Percentiles rank a stretch among this genome's conserved stretches.
Evolutionary conservation across 768 basidiomycete species (phyloP).

Genomic region (Solioccasus polychromus): DNA sequence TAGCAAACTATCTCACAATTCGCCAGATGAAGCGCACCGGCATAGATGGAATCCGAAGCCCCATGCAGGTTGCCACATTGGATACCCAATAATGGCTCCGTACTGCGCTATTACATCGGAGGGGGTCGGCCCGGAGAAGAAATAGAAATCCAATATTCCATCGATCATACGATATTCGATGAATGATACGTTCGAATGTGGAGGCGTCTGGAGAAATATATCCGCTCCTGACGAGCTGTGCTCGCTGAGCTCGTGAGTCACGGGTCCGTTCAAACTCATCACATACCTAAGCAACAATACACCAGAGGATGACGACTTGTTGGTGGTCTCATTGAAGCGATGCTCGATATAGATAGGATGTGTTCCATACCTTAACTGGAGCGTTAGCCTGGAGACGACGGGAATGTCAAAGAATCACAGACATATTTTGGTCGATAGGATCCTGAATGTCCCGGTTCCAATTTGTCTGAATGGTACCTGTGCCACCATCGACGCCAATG

Average conservation of each 20-base stretch:
- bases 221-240: slow-evolving; percentile 63
- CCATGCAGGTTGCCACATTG: slow-evolving; percentile 70
- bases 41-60: slow-evolving; percentile 76
- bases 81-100: slow-evolving; percentile 57
- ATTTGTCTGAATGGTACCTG: slow-evolving; percentile 59
- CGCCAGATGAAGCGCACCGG: slow-evolving; percentile 34
- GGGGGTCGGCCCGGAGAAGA: slow-evolving; percentile 55
- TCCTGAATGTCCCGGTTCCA: slow-evolving; percentile 63
- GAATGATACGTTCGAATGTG: slow-evolving; percentile 49
- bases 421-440: slow-evolving; percentile 67
- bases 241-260: slow-evolving; percentile 4
- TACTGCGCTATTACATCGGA: slow-evolving; percentile 66
- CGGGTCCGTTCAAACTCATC: not conserved
- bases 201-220: slow-evolving; percentile 60
- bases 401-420: slow-evolving; percentile 4
- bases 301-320: slow-evolving; percentile 61
- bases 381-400: not conserved
- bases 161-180: slow-evolving; percentile 73
- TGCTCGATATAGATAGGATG: slow-evolving; percentile 73
- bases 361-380: slow-evolving; percentile 52
- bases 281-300: slow-evolving; percentile 65
- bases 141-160: slow-evolving; percentile 75
- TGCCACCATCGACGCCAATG: slow-evolving; percentile 44
- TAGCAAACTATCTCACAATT: not conserved
- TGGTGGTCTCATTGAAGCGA: slow-evolving; percentile 48